Evolutionary conservation across 805 yeast genomes (phyloP).

Genomic region (Brettanomyces naardenensis): DNA sequence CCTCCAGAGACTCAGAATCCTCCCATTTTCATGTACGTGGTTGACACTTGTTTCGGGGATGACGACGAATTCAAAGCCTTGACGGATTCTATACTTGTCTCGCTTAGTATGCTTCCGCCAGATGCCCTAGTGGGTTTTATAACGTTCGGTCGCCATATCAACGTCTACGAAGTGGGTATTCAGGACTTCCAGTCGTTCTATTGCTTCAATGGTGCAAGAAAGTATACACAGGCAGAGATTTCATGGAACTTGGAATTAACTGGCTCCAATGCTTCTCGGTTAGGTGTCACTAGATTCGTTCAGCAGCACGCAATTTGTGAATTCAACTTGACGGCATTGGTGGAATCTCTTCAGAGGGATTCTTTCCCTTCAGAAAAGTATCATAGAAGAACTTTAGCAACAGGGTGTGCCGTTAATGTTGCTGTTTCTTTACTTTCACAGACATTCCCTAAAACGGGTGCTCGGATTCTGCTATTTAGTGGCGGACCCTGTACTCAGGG

Average conservation of each 20-base stretch:
- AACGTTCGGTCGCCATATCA: constrained; percentile 53
- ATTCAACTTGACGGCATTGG: constrained; percentile 38
- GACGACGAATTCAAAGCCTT: constrained; percentile 42
- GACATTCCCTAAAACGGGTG: constrained; percentile 41
- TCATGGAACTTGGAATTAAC: constrained; percentile 37
- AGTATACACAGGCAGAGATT: constrained; percentile 40
- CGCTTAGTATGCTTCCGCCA: constrained; percentile 40
- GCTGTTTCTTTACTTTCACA: constrained; percentile 30
- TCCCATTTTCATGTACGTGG: constrained; percentile 44
- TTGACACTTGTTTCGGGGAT: constrained; percentile 46
- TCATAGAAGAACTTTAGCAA: constrained; percentile 44
- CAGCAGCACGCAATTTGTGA: constrained; percentile 43
- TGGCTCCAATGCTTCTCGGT: constrained; percentile 1
- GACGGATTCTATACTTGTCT: constrained; percentile 38
- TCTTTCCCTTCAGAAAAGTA: constrained; percentile 37
- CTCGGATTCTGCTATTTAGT: constrained; percentile 44
- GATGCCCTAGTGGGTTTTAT: constrained; percentile 50
- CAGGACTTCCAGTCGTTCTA: constrained; percentile 28
- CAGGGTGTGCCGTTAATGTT: constrained; percentile 54
- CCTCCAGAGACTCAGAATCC: constrained; percentile 25
- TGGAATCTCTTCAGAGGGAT: constrained; percentile 42
- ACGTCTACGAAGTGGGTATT: constrained; percentile 43
- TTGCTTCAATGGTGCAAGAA: constrained; percentile 50
- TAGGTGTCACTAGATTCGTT: constrained; percentile 31
- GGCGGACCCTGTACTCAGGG: constrained; percentile 65